Base-by-base conservation (phyloP, 768 basidiomycete genomes). In the Termitomyces sp. region DNA sequence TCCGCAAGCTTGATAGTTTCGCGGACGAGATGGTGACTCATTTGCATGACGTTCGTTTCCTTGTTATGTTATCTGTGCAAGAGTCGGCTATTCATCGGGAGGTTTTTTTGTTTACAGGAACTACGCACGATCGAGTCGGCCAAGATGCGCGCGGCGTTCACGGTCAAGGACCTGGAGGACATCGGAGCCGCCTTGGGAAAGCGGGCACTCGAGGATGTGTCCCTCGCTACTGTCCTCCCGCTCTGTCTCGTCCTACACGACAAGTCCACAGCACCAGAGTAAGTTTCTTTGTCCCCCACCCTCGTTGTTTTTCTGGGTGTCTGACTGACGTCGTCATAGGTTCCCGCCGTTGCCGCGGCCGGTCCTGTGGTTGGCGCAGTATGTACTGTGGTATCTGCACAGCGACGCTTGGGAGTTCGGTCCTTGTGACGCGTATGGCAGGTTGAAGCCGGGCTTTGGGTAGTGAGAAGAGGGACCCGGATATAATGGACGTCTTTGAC, bases 331-430 rank as follows among this genome's bases (percentile, higher is more conserved):
- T 26, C 26, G 26, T 26, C 26, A 4, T 26, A 26, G 30, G 30
- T 30, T 30, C 6, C 30, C 30, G 6, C 30, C 68, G 0, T 40
- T 71, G 40, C 71, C 71, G 0, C 50, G 47, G 10, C 67, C 64
- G 1, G 22, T 70, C 18, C 53, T 65, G 33, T 69, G 63, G 65
- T 57, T 63, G 3, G 60, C 60, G 7, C 55, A 62, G 45, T 68
- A 65, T 48, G 70, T 61, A 53, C 63, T 69, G 20, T 68, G 60
- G 9, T 55, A 67, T 38, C 64, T 58, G 32, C 63, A 71, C 47
- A 63, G 58, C 13, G 67, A 69, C 6, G 65, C 70, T 16, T 73
- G 72, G 70, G 65, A 59, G 13, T 71, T 71, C 49, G 71, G 66
- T 6, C 67, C 71, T 7, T 63, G 64, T 24, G 70, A 71, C 8